Conservation (phyloP, 208 protist genomes). For the Wallacemonas sp. region DNA sequence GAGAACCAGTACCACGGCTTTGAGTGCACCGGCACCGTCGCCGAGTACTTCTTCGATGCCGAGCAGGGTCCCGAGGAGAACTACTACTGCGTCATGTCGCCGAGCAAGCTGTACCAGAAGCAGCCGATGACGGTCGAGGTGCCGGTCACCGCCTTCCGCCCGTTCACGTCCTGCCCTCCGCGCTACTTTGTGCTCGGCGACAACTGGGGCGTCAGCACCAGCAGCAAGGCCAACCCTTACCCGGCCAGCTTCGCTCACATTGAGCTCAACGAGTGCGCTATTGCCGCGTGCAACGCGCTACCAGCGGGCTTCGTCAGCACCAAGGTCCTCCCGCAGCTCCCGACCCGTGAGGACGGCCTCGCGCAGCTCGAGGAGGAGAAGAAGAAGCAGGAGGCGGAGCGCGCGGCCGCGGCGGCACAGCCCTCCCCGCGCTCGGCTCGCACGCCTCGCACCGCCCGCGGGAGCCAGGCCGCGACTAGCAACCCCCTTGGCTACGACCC, state of each 20-base stretch:
- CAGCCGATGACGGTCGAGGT: constrained; percentile 51
- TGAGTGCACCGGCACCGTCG: constrained; percentile 66
- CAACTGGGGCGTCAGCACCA: constrained; percentile 74
- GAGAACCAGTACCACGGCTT: constrained; percentile 85
- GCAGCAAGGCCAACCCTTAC: constrained; percentile 59
- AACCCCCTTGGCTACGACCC: constrained; percentile 20
- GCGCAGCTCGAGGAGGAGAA: constrained; percentile 51
- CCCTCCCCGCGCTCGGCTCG: constrained; percentile 13
- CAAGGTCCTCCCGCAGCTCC: constrained; percentile 60
- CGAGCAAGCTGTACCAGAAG: constrained; percentile 63
- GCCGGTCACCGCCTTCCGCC: constrained; percentile 71
- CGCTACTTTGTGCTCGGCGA: constrained; percentile 79
- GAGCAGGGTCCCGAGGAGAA: constrained; percentile 79
- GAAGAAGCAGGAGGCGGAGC: constrained; percentile 38
- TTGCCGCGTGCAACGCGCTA: constrained; percentile 51
- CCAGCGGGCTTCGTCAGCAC: constrained; percentile 55
- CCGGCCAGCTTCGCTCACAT: constrained; percentile 71
- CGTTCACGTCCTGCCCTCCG: constrained; percentile 78
- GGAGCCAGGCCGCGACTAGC: constrained; percentile 10
- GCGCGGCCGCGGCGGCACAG: constrained; percentile 15
- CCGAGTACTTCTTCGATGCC: constrained; percentile 88
- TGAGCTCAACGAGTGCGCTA: constrained; percentile 75
- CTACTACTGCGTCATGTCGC: constrained; percentile 90
- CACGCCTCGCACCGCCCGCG: constrained; percentile 12
- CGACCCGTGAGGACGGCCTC: constrained; percentile 59